Conservation (phyloP, 2,329 filamentous ascomycete species). For the Aspergillus sp. region DNA sequence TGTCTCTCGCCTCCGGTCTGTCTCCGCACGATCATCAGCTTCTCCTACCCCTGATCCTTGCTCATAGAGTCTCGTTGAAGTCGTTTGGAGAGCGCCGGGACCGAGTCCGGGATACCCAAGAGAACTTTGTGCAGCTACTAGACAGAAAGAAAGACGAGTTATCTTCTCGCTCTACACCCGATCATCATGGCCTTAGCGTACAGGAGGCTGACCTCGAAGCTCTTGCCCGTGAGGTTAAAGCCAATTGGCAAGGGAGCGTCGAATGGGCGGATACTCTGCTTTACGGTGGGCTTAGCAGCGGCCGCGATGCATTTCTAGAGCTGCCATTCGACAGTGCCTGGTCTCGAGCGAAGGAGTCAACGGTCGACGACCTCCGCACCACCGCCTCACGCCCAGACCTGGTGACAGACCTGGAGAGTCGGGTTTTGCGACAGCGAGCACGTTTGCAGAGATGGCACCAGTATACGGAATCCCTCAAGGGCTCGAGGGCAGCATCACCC, state of each 20-base stretch:
- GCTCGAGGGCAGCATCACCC: conserved; percentile 2
- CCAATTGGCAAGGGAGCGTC: conserved; percentile 78
- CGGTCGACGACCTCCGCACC: conserved; percentile 47
- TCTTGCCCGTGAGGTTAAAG: conserved; percentile 57
- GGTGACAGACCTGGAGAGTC: conserved; percentile 71
- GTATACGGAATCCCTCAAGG: conserved; percentile 56
- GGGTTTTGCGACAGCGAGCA: conserved; percentile 68
- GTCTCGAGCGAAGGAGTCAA: conserved; percentile 65
- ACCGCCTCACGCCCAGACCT: conserved; percentile 36
- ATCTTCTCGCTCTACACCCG: conserved; percentile 33
- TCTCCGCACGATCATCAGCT: conserved; percentile 40
- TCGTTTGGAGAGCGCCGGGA: conserved; percentile 64
- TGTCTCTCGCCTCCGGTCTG: conserved; percentile 58
- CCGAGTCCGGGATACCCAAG: conserved; percentile 62
- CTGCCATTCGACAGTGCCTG: conserved; percentile 73
- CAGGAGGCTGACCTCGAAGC: conserved; percentile 46
- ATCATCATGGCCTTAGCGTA: conserved; percentile 30
- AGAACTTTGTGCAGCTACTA: conserved; percentile 68
- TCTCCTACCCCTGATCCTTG: conserved; percentile 70
- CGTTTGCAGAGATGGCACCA: conserved; percentile 74
- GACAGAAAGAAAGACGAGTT: conserved; percentile 65
- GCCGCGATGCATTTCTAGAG: conserved; percentile 67
- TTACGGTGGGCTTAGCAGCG: conserved; percentile 63
- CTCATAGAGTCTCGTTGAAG: conserved; percentile 71
- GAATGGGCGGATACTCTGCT: conserved; percentile 74